Conservation (phyloP, 2,329 filamentous ascomycete genomes). For the Epichloe coenophiala region DNA sequence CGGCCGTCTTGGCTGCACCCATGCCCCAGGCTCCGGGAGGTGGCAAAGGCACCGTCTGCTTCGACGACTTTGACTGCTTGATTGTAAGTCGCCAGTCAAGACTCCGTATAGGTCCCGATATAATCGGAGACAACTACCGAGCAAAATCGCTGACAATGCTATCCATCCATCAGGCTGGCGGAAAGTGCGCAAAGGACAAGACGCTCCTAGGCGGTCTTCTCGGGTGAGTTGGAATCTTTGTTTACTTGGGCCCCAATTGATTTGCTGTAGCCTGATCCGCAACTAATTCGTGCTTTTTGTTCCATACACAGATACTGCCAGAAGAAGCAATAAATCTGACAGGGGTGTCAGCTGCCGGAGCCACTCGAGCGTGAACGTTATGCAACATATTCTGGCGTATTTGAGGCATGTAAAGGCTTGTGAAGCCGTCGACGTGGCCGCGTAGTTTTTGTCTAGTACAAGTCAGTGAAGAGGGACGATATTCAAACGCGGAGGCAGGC, state of each 20-base stretch:
- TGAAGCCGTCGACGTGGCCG: background rate
- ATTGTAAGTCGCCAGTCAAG: background rate
- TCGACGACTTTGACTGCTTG: background rate
- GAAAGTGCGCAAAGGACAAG: background rate
- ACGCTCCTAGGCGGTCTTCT: background rate
- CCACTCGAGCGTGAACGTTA: background rate
- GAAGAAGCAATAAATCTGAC: too few relatives aligned
- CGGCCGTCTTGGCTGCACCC: slow-evolving; percentile 8
- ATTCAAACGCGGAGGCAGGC: too few relatives aligned
- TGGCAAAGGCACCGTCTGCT: background rate
- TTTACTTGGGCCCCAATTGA: too few relatives aligned
- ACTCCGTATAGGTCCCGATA: too few relatives aligned
- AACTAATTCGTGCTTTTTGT: too few relatives aligned
- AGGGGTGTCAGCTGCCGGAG: background rate
- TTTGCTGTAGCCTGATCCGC: too few relatives aligned
- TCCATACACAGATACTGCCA: too few relatives aligned
- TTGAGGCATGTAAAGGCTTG: background rate
- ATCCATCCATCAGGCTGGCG: background rate
- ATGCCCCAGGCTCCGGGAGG: slow-evolving; percentile 8
- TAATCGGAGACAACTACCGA: too few relatives aligned
- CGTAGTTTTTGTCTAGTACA: too few relatives aligned
- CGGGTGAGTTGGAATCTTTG: background rate
- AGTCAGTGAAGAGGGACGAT: too few relatives aligned
- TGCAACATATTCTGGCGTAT: background rate
- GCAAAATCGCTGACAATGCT: too few relatives aligned